Percentiles rank a stretch among this genome's conserved stretches.
These are phyloP conservation scores for Sporothrix dimorphospora DNA, from an alignment of 2,329 filamentous ascomycete species.

Conservation along the genomic window DNA sequence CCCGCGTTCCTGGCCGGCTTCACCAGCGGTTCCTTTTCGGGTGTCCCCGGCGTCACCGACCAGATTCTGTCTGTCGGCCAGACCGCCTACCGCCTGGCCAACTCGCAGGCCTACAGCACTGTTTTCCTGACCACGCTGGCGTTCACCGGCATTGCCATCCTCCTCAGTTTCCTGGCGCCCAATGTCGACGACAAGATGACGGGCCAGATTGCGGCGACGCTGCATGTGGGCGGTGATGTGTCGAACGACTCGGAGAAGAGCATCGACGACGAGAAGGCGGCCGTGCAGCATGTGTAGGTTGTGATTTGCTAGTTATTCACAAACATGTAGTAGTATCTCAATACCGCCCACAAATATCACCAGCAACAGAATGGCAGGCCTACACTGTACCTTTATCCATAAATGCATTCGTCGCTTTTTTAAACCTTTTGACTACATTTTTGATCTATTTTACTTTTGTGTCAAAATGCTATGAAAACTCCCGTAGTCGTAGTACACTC, in stretches of 20 bases:
- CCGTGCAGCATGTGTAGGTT: neutral
- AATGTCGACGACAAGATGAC: constrained; percentile 39
- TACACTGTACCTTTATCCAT: too few species aligned
- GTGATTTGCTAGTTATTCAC: too few species aligned
- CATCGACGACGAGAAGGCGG: constrained; percentile 6
- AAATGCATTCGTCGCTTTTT: constrained; percentile 24
- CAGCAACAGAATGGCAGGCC: neutral
- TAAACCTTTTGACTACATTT: neutral
- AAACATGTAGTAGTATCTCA: too few species aligned
- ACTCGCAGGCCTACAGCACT: constrained; percentile 41
- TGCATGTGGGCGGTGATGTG: neutral
- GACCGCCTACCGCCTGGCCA: constrained; percentile 41
- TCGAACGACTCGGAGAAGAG: neutral
- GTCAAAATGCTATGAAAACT: neutral
- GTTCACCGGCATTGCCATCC: constrained; percentile 41
- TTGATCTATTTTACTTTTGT: neutral
- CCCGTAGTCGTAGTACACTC: constrained; percentile 18
- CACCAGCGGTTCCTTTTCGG: constrained; percentile 37
- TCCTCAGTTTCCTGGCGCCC: constrained; percentile 40
- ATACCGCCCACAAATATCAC: too few species aligned
- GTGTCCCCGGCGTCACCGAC: constrained; percentile 40
- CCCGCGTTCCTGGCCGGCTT: constrained; percentile 43
- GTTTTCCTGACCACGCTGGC: constrained; percentile 44
- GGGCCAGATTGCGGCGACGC: constrained; percentile 7
- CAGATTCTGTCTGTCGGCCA: constrained; percentile 39